Conservation (phyloP, 2,329 filamentous ascomycete species). For the Xylariaceae sp. region DNA sequence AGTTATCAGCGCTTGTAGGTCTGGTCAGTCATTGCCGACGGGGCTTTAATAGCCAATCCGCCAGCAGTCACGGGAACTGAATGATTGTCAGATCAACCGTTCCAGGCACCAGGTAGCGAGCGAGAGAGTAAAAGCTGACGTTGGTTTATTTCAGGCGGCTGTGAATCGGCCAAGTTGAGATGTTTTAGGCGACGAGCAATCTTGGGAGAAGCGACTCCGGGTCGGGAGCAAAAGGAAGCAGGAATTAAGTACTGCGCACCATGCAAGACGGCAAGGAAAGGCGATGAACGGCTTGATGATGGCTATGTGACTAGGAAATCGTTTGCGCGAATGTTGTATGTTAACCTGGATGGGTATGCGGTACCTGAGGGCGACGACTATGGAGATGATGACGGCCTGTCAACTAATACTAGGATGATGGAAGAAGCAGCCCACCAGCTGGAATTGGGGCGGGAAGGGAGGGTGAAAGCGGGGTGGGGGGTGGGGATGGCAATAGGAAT, state of each 20-base stretch:
- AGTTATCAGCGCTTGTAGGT: conserved; percentile 10
- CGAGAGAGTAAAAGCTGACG: conserved; percentile 1
- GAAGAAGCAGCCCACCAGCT: conserved; percentile 22
- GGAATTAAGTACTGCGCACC: conserved; percentile 4
- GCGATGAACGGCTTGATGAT: not conserved
- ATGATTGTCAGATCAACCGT: conserved; percentile 8
- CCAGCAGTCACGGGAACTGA: conserved; percentile 1
- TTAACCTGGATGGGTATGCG: conserved; percentile 13
- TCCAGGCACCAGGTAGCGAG: not conserved
- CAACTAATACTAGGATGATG: conserved; percentile 13
- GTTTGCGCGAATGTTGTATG: conserved; percentile 17
- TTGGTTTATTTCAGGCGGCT: not conserved
- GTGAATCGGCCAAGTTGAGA: not conserved
- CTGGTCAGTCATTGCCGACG: conserved; percentile 13
- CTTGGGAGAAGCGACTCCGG: not conserved
- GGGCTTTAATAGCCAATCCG: not conserved
- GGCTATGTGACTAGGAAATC: conserved; percentile 21
- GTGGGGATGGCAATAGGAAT: not conserved
- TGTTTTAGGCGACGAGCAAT: not conserved
- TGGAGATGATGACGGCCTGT: conserved; percentile 16
- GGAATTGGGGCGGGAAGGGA: conserved; percentile 18
- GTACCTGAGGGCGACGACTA: conserved; percentile 21
- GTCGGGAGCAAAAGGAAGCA: not conserved
- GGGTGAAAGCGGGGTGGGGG: not conserved
- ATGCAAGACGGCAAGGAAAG: conserved; percentile 12